A percentile compares a stretch with the other conserved stretches of the same genome.
phyloP scores from a whole-genome alignment of 164 flowering plant species.

The Buxus sempervirens region DNA sequence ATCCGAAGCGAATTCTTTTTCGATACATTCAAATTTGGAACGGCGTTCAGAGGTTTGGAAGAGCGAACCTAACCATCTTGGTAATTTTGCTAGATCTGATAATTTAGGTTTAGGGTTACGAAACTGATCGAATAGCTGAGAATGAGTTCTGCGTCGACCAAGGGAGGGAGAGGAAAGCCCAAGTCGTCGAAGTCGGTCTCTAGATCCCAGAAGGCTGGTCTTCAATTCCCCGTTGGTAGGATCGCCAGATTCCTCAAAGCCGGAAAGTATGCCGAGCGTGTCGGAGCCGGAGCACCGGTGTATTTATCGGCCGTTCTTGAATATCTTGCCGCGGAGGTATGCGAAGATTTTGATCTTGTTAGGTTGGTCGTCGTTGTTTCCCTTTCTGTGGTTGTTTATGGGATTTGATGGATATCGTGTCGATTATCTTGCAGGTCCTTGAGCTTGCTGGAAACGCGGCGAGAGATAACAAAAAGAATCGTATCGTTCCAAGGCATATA shows the following conservation, averaged over 20 bases:
- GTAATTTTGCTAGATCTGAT: too few species aligned
- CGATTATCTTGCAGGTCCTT: conserved; percentile 36
- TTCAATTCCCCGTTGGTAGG: conserved; percentile 72
- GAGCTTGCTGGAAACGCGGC: conserved; percentile 75
- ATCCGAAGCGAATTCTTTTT: neutral
- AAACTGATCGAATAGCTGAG: neutral
- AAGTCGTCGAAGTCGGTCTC: conserved; percentile 52
- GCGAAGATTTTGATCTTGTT: neutral
- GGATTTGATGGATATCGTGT: neutral
- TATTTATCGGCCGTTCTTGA: conserved; percentile 65
- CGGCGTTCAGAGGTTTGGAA: neutral
- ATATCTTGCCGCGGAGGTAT: conserved; percentile 62
- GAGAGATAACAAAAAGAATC: conserved; percentile 65
- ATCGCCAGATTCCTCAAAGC: conserved; percentile 63
- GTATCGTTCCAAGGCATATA: conserved; percentile 70
- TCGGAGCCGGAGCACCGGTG: conserved; percentile 63
- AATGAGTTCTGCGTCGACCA: conserved; percentile 35
- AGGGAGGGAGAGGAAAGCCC: conserved; percentile 58
- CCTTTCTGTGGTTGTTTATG: neutral
- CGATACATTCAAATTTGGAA: neutral
- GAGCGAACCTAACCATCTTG: too few species aligned
- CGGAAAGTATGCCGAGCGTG: conserved; percentile 62
- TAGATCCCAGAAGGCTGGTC: conserved; percentile 53
- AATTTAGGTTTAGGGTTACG: neutral
- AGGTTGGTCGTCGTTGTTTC: neutral